Percentiles rank a stretch among this genome's conserved stretches.
Conservation (phyloP, 805 yeast species). For the Millerago galiae region DNA sequence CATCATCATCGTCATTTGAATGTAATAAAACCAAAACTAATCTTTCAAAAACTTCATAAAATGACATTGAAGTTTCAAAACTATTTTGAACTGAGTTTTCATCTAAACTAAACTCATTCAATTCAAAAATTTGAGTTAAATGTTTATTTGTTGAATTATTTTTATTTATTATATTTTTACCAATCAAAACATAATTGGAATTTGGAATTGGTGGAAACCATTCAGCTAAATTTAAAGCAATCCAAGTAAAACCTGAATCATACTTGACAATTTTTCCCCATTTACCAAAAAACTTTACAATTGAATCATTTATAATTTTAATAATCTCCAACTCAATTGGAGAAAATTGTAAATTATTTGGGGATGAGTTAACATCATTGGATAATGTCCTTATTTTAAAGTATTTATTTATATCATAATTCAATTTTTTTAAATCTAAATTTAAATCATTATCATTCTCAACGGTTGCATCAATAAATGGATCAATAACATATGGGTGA, state of each 20-base stretch:
- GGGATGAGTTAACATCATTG: constrained; percentile 4
- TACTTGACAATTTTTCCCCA: constrained; percentile 78
- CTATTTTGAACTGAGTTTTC: constrained; percentile 13
- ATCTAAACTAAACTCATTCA: constrained; percentile 19
- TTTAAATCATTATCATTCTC: constrained; percentile 29
- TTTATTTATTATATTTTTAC: constrained; percentile 19
- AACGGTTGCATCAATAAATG: constrained; percentile 51
- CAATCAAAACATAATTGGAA: constrained; percentile 21
- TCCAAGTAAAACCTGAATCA: constrained; percentile 81
- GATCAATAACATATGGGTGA: constrained; percentile 80
- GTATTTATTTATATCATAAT: constrained; percentile 56
- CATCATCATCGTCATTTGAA: constrained; percentile 19
- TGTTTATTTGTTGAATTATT: constrained; percentile 15
- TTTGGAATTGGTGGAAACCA: constrained; percentile 59
- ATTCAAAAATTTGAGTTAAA: constrained; percentile 15
- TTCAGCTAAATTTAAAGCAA: constrained; percentile 81
- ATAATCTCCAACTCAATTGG: constrained; percentile 47
- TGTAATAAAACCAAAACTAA: constrained; percentile 69
- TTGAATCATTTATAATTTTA: constrained; percentile 50
- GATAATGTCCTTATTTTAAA: constrained; percentile 33
- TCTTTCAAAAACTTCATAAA: constrained; percentile 69
- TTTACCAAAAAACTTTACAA: constrained; percentile 57
- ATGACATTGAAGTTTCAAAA: constrained; percentile 31
- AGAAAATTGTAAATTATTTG: constrained; percentile 15
- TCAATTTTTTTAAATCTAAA: constrained; percentile 30